Conservation (phyloP, 345 rosid species). For the Rhodamnia rubescens region DNA sequence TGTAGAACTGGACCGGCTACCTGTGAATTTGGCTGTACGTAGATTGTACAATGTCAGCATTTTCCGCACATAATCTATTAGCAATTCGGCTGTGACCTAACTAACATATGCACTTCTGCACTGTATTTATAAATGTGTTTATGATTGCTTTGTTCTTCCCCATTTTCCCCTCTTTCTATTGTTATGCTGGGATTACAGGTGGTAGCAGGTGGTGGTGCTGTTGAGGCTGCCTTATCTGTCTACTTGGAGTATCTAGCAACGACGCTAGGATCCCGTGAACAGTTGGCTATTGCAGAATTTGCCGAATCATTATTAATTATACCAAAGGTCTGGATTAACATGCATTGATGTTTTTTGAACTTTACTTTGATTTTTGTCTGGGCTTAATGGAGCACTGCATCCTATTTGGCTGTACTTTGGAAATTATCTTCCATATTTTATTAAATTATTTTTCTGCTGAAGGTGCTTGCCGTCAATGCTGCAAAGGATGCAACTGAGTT, state of each 20-base stretch:
- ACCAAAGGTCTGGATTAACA: constrained; percentile 48
- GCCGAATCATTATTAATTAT: constrained; percentile 81
- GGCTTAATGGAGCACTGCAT: neutral
- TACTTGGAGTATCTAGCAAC: constrained; percentile 90
- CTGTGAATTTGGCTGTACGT: neutral
- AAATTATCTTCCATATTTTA: neutral
- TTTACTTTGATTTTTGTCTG: neutral
- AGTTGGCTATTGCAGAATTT: constrained; percentile 91
- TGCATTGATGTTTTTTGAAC: neutral
- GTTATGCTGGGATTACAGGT: constrained; percentile 35
- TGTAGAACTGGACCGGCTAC: neutral
- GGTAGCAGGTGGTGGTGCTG: constrained; percentile 99
- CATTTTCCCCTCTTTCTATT: neutral
- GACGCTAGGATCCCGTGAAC: constrained; percentile 89
- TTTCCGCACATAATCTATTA: neutral
- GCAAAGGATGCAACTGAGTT: constrained; percentile 96
- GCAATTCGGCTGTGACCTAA: neutral
- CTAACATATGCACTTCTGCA: neutral
- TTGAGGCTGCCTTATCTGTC: constrained; percentile 84
- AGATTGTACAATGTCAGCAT: neutral
- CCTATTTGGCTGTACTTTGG: neutral
- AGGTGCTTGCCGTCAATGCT: constrained; percentile 97
- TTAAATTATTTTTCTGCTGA: neutral
- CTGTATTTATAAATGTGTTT: neutral
- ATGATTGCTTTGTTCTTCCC: neutral